Evolutionary conservation across 805 yeast species (phyloP).

Genomic region (Sugiyamaella qingdaonensis): DNA sequence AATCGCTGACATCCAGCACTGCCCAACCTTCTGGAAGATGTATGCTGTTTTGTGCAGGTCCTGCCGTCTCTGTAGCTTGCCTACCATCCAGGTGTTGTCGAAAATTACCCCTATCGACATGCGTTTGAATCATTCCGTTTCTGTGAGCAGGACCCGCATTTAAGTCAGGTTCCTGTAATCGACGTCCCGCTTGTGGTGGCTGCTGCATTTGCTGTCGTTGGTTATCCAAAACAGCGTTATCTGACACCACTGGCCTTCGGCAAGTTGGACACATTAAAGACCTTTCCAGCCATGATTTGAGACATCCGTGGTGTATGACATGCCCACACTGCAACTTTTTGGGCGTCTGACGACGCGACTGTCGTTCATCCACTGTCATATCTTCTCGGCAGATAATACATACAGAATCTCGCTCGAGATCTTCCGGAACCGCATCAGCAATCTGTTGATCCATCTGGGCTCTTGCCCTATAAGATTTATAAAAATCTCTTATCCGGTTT

Average conservation of each 20-base stretch:
- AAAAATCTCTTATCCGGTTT: conserved; percentile 29
- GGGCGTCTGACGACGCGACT: conserved; percentile 50
- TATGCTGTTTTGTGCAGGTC: conserved; percentile 2
- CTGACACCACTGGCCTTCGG: conserved; percentile 40
- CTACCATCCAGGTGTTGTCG: not conserved
- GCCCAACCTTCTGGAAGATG: conserved; percentile 20
- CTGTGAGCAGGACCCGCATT: not conserved
- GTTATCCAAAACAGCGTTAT: not conserved
- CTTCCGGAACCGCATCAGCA: conserved; percentile 56
- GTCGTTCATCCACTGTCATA: conserved; percentile 48
- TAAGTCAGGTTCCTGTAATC: not conserved
- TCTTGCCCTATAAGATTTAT: conserved; percentile 34
- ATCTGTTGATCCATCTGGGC: conserved; percentile 62
- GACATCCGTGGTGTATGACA: conserved; percentile 81
- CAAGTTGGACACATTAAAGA: conserved; percentile 94
- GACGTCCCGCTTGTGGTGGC: not conserved
- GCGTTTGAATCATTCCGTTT: no score
- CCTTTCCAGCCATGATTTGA: conserved; percentile 88
- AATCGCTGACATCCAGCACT: conserved; percentile 11
- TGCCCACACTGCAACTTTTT: conserved; percentile 82
- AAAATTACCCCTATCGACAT: not conserved
- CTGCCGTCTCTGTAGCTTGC: not conserved
- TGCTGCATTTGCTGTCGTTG: conserved; percentile 4
- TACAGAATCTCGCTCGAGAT: conserved; percentile 54
- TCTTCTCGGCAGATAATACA: conserved; percentile 94